A percentile compares a stretch with the other conserved stretches of the same genome.
Evolutionary conservation across 129 eudicot species (phyloP).

Genomic region (Calendula officinalis): DNA sequence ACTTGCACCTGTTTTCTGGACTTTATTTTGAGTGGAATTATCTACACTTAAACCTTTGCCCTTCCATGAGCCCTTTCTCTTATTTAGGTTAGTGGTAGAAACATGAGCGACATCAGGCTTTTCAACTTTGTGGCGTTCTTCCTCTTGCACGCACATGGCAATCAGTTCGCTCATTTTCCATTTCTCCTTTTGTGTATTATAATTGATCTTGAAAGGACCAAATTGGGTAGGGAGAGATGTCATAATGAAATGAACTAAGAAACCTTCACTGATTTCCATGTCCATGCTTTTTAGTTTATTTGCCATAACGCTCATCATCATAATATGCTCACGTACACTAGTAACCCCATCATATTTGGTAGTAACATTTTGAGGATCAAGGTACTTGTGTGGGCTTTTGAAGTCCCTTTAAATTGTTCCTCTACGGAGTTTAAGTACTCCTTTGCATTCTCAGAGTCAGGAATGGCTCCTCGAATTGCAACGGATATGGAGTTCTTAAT

Average conservation of each 20-base stretch:
- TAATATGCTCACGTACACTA: neutral
- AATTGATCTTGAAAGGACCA: constrained; percentile 6
- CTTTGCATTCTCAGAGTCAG: neutral
- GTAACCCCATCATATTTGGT: neutral
- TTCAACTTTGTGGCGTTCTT: neutral
- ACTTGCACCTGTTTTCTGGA: neutral
- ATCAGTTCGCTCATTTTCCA: constrained; percentile 12
- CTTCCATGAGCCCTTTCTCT: neutral
- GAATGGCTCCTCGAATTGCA: too few species aligned
- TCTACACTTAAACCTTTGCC: neutral
- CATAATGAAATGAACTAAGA: neutral
- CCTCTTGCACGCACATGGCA: neutral
- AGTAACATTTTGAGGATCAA: neutral
- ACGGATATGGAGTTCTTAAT: too few species aligned
- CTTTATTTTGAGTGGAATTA: neutral
- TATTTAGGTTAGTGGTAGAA: neutral
- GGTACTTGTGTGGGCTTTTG: constrained; percentile 1
- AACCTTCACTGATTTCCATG: too few species aligned
- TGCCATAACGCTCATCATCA: neutral
- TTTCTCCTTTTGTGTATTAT: constrained; percentile 5
- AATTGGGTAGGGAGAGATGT: neutral
- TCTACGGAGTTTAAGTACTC: neutral
- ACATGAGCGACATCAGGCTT: constrained; percentile 10
- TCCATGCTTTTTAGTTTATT: too few species aligned
- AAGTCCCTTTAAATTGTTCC: neutral